Evolutionary conservation across 2,329 filamentous ascomycete species (phyloP).

Genomic region (Fusarium decemcellulare): DNA sequence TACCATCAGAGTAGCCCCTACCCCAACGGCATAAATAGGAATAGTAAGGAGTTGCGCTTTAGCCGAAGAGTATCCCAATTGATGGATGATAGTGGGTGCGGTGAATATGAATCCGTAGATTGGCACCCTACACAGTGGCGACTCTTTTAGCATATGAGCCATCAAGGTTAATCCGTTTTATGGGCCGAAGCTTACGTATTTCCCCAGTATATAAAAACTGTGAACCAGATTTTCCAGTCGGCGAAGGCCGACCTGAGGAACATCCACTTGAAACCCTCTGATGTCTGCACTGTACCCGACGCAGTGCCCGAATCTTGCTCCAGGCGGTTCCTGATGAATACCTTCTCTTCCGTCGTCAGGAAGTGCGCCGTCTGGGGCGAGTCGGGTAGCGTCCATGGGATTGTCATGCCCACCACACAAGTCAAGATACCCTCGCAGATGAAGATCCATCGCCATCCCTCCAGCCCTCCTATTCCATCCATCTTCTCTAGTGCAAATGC

Average conservation of each 20-base stretch:
- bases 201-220: background rate
- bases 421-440: constrained; percentile 18
- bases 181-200: background rate
- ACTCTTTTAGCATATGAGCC: too few relatives aligned
- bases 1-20: background rate
- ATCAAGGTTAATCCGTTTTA: too few relatives aligned
- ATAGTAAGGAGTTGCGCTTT: constrained; percentile 16
- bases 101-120: background rate
- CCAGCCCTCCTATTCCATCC: constrained; percentile 12
- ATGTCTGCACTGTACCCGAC: background rate
- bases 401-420: background rate
- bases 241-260: background rate
- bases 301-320: background rate
- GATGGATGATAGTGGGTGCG: background rate
- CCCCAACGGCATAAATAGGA: constrained; percentile 6
- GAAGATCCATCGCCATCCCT: constrained; percentile 19
- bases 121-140: background rate
- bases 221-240: background rate
- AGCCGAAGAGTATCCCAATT: constrained; percentile 10
- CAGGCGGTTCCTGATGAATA: background rate
- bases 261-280: background rate
- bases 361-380: constrained; percentile 8
- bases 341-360: constrained; percentile 1
- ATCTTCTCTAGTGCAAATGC: constrained; percentile 15
- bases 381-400: background rate